A percentile compares a stretch with the other conserved stretches of the same genome.
Conservation (phyloP, 2,329 filamentous ascomycete species). For the Cyphellophora europaea region DNA sequence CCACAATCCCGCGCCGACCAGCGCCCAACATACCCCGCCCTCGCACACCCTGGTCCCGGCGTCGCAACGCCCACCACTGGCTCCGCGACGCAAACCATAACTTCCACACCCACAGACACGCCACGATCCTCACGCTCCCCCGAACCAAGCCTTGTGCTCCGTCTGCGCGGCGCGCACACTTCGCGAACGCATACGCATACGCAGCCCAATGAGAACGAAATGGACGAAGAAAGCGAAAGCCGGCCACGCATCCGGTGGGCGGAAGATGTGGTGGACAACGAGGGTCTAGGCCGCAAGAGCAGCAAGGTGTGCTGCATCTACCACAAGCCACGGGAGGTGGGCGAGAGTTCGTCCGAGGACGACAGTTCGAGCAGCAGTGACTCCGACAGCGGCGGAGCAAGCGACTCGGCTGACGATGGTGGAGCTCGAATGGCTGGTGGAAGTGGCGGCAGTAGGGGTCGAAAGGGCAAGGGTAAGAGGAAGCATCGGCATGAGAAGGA, state of each 20-base stretch:
- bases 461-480: conserved; percentile 10
- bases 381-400: conserved; percentile 26
- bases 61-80: conserved; percentile 6
- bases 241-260: conserved; percentile 68
- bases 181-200: conserved; percentile 3
- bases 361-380: conserved; percentile 39
- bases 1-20: not conserved
- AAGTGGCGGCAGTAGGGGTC: conserved; percentile 19
- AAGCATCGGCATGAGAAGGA: conserved; percentile 10
- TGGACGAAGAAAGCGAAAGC: not conserved
- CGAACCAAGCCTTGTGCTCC: conserved; percentile 17
- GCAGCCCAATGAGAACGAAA: not conserved
- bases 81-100: conserved; percentile 22
- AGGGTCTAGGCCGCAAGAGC: conserved; percentile 85
- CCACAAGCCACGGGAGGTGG: conserved; percentile 70
- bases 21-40: not conserved
- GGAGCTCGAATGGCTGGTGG: conserved; percentile 20
- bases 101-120: conserved; percentile 16
- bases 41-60: not conserved
- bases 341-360: conserved; percentile 63
- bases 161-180: conserved; percentile 17
- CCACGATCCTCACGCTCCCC: conserved; percentile 7
- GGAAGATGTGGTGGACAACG: conserved; percentile 88
- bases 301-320: conserved; percentile 99
- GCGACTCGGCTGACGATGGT: conserved; percentile 18